Evolutionary conservation across 2,329 filamentous ascomycete genomes (phyloP).

Genomic region (Ceratocystis cubensis): DNA sequence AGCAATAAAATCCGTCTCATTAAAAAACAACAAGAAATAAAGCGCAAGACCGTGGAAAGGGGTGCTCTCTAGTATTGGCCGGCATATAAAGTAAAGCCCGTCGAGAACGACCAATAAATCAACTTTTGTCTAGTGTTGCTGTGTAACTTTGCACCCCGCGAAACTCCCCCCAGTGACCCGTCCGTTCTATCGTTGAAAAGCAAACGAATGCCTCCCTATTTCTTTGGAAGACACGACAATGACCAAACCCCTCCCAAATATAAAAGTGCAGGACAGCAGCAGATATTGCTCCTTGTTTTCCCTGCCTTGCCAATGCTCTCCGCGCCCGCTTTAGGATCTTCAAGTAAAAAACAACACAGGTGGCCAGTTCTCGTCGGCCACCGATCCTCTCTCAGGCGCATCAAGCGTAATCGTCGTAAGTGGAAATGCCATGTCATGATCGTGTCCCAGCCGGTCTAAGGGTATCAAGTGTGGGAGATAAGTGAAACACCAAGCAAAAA

Average conservation of each 20-base stretch:
- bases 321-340: conserved; percentile 21
- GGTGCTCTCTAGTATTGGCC: conserved; percentile 14
- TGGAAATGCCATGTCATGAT: conserved; percentile 22
- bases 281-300: conserved; percentile 10
- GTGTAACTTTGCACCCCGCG: conserved; percentile 23
- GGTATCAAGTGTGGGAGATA: conserved; percentile 24
- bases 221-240: conserved; percentile 27
- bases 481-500: conserved; percentile 23
- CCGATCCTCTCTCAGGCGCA: conserved; percentile 22
- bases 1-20: conserved; percentile 6
- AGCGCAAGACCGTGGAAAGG: conserved; percentile 16
- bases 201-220: conserved; percentile 28
- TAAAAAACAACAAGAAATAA: conserved; percentile 16
- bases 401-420: conserved; percentile 22
- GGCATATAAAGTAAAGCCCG: neutral
- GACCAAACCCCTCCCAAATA: conserved; percentile 20
- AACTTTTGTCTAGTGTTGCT: conserved; percentile 49
- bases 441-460: conserved; percentile 25
- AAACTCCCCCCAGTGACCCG: conserved; percentile 29
- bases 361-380: conserved; percentile 11
- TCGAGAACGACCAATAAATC: conserved; percentile 45
- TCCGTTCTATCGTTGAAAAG: conserved; percentile 31
- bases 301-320: conserved; percentile 21
- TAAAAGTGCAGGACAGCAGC: conserved; percentile 15
- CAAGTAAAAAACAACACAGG: conserved; percentile 17